These are phyloP conservation scores for Zychaea mexicana DNA, from an alignment of 371 early-diverging fungal species.

Conservation along the genomic window DNA sequence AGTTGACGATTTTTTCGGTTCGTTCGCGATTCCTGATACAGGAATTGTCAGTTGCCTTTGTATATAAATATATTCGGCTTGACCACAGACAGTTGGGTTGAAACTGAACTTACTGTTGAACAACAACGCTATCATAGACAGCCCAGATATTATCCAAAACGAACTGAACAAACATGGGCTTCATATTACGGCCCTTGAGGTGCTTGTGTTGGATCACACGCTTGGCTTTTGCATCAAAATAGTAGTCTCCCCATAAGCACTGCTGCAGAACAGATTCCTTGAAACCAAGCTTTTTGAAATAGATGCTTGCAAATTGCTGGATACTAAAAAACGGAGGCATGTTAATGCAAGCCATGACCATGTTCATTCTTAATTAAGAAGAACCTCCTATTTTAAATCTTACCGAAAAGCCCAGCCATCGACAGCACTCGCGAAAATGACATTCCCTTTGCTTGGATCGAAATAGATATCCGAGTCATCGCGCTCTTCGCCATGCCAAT, in stretches of 20 bases:
- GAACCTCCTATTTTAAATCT: background rate
- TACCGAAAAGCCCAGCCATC: constrained; percentile 99
- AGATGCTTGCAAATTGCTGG: constrained; percentile 90
- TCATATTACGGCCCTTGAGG: constrained; percentile 77
- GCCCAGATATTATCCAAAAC: constrained; percentile 95
- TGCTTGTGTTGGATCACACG: constrained; percentile 86
- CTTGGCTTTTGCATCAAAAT: constrained; percentile 93
- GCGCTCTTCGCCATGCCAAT: constrained; percentile 86
- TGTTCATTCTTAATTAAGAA: background rate
- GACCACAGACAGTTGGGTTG: background rate
- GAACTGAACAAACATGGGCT: constrained; percentile 96
- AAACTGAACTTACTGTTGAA: constrained; percentile 58
- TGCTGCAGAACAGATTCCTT: constrained; percentile 74
- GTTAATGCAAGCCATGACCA: no score
- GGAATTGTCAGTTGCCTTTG: background rate
- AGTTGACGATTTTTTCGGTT: constrained; percentile 89
- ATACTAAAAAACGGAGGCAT: no score
- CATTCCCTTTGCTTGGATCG: constrained; percentile 93
- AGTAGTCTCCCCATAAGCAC: constrained; percentile 96
- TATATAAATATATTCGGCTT: no score
- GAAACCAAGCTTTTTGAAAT: constrained; percentile 88
- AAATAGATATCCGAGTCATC: constrained; percentile 95
- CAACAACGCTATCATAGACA: constrained; percentile 85
- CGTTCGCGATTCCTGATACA: constrained; percentile 72
- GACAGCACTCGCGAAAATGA: constrained; percentile 92